Evolutionary conservation across 2,329 filamentous ascomycete species (phyloP).

Genomic region (Periconia digitata): DNA sequence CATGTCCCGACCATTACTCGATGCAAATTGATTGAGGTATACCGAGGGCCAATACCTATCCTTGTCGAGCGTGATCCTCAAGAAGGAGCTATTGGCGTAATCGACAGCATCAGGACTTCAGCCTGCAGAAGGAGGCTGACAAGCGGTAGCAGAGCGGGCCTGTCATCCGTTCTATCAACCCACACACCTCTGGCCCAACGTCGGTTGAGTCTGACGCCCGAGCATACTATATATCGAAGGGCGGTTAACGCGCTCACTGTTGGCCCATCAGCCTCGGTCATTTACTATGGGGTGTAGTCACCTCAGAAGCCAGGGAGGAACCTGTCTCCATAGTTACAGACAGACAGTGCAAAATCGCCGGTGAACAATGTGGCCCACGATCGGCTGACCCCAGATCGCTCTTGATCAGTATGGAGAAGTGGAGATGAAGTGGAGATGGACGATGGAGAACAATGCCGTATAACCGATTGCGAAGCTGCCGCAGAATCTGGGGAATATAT

Average conservation of each 20-base stretch:
- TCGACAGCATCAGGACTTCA: not conserved
- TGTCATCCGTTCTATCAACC: not conserved
- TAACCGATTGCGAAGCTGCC: not conserved
- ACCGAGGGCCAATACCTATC: too few relatives aligned
- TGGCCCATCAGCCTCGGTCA: not conserved
- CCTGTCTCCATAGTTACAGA: too few relatives aligned
- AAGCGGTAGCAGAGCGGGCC: not conserved
- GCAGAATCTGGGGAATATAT: not conserved
- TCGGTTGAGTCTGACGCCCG: too few relatives aligned
- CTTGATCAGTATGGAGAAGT: slow-evolving; percentile 2
- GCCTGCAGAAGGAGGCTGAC: too few relatives aligned
- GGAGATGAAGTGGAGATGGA: slow-evolving; percentile 8
- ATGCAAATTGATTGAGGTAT: not conserved
- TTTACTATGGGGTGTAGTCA: too few relatives aligned
- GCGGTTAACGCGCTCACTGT: not conserved
- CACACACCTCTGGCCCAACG: not conserved
- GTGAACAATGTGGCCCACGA: not conserved
- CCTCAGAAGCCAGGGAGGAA: not conserved
- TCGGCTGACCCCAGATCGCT: not conserved
- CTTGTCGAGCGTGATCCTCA: too few relatives aligned
- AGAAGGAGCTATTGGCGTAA: not conserved
- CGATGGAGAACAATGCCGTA: not conserved
- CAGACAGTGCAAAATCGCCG: too few relatives aligned
- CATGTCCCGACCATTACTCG: not conserved
- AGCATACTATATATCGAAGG: not conserved